Evolutionary conservation across 2,329 filamentous ascomycete species (phyloP), one percentile per base, ranked within the genome.

Genomic region (Botryotinia globosa): DNA sequence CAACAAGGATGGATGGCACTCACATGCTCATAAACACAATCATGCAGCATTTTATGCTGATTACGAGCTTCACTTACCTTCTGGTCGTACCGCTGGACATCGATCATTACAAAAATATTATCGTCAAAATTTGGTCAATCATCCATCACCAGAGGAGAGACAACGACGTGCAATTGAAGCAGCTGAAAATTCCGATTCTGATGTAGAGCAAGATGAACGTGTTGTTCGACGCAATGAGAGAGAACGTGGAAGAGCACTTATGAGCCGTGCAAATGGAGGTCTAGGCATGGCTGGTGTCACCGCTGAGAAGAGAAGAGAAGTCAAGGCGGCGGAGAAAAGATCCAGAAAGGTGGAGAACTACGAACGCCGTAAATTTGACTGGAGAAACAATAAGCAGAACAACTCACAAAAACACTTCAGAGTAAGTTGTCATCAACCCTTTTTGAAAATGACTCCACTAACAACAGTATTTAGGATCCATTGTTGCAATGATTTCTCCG

Each of bases 51-150:
- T 97, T 81, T 91, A 97, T 80, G 93, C 97, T 78, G 96, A 99
- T 62, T 94, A 93, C 79, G 96, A 98, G 82, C 87, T 99, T 70
- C 94, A 99, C 80, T 88, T 99, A 20, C 96, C 96, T 1, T 94
- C 92, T 7, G 96, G 96, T 70, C 91, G 92, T 74, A 92, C 92
- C 12, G 94, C 97, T 54, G 96, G 96, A 56, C 96, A 99, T 81
- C 90, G 96, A 65, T 96, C 93, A 12, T 84, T 97, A 71, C 91
- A 92, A 80, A 90, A 88, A 77, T 98, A 98, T 83, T 99, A 90
- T 84, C 91, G 93, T 74, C 96, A 99, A 84, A 98, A 98, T 83
- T 86, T 99, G 61, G 90, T 92, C 82, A 92, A 89, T 81, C 91
- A 97, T 81, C 94, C 94, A 2, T 90, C 92, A 3, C 84, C 90